Evolutionary conservation across 1,139 yeast genomes (phyloP).

Genomic region (Pichia sp.): DNA sequence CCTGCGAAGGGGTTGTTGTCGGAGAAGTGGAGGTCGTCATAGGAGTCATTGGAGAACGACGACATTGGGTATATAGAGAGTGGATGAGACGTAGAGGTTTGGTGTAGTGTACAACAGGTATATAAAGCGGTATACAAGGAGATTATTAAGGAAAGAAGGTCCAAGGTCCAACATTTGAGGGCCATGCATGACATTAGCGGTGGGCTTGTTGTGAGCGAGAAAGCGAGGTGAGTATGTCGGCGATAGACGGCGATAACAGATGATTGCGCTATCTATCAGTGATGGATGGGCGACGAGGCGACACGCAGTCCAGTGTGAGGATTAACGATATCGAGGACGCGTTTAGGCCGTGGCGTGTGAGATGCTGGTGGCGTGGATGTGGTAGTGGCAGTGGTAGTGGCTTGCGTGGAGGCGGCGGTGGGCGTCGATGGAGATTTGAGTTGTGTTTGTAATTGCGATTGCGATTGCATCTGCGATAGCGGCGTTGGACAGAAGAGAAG

Average conservation of each 20-base stretch:
- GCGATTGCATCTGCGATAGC: constrained; percentile 2
- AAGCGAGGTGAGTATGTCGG: too few relatives aligned
- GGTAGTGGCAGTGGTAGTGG: not conserved
- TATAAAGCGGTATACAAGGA: too few relatives aligned
- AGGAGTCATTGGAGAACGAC: not conserved
- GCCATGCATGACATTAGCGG: too few relatives aligned
- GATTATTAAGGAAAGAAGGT: too few relatives aligned
- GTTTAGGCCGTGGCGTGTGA: constrained; percentile 51
- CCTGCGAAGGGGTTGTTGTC: constrained; percentile 43
- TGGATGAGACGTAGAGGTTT: not conserved
- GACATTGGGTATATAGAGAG: not conserved
- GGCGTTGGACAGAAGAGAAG: constrained; percentile 6
- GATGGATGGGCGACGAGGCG: constrained; percentile 37
- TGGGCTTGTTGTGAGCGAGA: too few relatives aligned
- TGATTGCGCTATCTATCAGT: too few relatives aligned
- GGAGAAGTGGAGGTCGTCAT: constrained; percentile 32
- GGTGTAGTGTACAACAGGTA: too few relatives aligned
- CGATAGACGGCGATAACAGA: too few relatives aligned
- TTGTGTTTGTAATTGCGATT: too few relatives aligned
- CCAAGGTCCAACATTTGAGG: too few relatives aligned
- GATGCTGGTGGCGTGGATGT: constrained; percentile 32
- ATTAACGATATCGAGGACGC: constrained; percentile 68
- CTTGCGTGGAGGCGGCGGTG: not conserved
- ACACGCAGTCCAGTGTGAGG: constrained; percentile 71
- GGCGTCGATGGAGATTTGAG: not conserved